Percentiles rank a stretch among this genome's conserved stretches.
Conservation (phyloP, 2,329 filamentous ascomycete species). For the Ophiostoma populinum region DNA sequence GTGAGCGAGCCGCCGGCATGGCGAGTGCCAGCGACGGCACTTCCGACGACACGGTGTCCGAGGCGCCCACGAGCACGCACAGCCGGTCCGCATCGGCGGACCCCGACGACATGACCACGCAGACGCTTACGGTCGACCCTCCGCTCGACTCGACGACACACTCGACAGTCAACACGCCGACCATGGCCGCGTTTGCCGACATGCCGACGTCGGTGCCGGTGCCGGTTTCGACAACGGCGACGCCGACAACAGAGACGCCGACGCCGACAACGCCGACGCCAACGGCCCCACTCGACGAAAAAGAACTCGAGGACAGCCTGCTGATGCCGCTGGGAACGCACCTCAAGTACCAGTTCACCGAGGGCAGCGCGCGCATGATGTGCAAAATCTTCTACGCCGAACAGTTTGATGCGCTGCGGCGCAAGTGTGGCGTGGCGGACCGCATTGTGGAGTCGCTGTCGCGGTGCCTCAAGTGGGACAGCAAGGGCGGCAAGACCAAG, state of each 20-base stretch:
- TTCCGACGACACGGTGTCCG: not conserved
- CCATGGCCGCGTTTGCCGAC: not conserved
- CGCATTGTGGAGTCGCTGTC: constrained; percentile 91
- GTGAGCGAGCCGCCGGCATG: constrained; percentile 12
- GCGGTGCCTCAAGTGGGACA: constrained; percentile 93
- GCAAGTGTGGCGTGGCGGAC: constrained; percentile 84
- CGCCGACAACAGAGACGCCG: not conserved
- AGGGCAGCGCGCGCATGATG: constrained; percentile 84
- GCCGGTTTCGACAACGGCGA: not conserved
- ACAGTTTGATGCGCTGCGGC: constrained; percentile 85
- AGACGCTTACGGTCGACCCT: too few species aligned
- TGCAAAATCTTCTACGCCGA: constrained; percentile 99
- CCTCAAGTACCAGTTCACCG: constrained; percentile 87
- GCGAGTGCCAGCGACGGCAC: constrained; percentile 13
- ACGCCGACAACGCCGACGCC: not conserved
- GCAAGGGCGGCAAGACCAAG: constrained; percentile 93
- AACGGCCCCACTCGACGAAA: constrained; percentile 31
- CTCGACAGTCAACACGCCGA: too few species aligned
- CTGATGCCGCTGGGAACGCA: constrained; percentile 77
- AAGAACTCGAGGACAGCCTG: constrained; percentile 69
- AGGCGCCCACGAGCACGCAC: constrained; percentile 10
- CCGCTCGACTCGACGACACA: too few species aligned
- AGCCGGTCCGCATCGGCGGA: too few species aligned
- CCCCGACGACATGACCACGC: not conserved
- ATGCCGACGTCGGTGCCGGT: not conserved